These are phyloP conservation scores for Mycosarcoma maydis DNA, from an alignment of 1,284 basidiomycete genomes.

Conservation along the genomic window DNA sequence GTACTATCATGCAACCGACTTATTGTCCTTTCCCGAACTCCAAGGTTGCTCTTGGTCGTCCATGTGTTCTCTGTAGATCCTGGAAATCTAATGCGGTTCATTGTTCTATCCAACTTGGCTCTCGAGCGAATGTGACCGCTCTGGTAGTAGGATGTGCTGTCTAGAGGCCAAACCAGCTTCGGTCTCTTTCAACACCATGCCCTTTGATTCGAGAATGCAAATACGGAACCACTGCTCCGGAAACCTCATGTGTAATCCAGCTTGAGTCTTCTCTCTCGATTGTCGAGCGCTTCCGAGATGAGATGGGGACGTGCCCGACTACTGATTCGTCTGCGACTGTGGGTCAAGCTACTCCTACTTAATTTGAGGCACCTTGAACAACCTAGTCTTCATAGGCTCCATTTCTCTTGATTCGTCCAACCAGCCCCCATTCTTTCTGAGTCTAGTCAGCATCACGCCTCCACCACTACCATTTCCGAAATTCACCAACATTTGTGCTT, in stretches of 20 bases:
- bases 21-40: too few relatives aligned
- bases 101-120: too few relatives aligned
- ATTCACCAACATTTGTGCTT: not conserved
- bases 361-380: not conserved
- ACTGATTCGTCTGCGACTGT: not conserved
- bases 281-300: not conserved
- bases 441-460: not conserved
- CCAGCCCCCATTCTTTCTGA: not conserved
- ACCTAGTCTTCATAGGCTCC: not conserved
- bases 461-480: not conserved
- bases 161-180: too few relatives aligned
- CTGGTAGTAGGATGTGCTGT: too few relatives aligned
- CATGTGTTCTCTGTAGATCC: too few relatives aligned
- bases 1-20: too few relatives aligned
- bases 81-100: too few relatives aligned
- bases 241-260: not conserved
- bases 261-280: not conserved
- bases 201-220: too few relatives aligned
- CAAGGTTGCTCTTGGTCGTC: too few relatives aligned
- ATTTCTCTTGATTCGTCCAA: not conserved
- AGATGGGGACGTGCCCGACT: not conserved
- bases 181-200: too few relatives aligned
- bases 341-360: constrained; percentile 1
- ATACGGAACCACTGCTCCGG: too few relatives aligned
- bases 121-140: too few relatives aligned